These are phyloP conservation scores for Rhododendron mucronatum DNA, from an alignment of 148 eudicot species.

Conservation along the genomic window DNA sequence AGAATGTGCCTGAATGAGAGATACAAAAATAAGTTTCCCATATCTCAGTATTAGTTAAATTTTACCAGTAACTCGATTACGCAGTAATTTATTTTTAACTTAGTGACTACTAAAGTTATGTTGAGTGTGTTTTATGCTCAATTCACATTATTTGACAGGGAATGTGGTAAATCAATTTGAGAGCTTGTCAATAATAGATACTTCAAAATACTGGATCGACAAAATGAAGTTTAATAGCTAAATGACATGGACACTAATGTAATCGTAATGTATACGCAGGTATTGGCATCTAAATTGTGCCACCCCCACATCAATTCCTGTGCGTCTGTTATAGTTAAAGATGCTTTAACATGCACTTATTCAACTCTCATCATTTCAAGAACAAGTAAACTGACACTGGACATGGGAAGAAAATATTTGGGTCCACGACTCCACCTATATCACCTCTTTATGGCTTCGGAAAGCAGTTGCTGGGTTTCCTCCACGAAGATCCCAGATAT, in stretches of 20 bases:
- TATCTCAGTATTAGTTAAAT: neutral
- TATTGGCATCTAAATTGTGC: neutral
- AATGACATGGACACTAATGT: neutral
- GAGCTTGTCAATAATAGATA: neutral
- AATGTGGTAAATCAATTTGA: neutral
- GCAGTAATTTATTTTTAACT: neutral
- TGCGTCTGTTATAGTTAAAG: neutral
- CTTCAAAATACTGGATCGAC: neutral
- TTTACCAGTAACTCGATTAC: neutral
- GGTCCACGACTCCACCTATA: neutral
- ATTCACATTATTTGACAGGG: neutral
- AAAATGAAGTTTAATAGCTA: neutral
- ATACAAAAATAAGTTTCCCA: neutral
- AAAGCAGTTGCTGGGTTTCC: conserved; percentile 81
- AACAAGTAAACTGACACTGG: conserved; percentile 1
- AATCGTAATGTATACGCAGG: neutral
- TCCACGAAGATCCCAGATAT: conserved; percentile 95
- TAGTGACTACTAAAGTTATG: neutral
- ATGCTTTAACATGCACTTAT: neutral
- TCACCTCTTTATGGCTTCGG: conserved; percentile 72
- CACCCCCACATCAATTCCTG: neutral
- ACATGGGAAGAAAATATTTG: neutral
- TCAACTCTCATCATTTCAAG: neutral
- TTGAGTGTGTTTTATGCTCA: neutral
- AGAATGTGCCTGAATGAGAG: conserved; percentile 43